phyloP scores from a whole-genome alignment of 148 eudicot genomes.

The Heliamphora exappendiculata region DNA sequence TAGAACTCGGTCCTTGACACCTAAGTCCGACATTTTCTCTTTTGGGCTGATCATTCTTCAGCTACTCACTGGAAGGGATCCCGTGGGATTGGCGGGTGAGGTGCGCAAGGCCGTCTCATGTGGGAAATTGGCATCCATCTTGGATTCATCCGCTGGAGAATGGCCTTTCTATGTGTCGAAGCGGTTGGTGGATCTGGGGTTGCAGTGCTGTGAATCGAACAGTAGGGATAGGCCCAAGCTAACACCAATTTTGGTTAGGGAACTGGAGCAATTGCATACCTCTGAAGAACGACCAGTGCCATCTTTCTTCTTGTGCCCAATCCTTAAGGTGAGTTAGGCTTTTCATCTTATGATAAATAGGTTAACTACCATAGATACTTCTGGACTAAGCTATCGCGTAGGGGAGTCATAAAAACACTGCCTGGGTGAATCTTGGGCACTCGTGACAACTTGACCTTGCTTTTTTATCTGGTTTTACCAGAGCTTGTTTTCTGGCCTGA shows the following conservation, averaged over 20 bases:
- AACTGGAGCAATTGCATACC: constrained; percentile 56
- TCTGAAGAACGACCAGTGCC: constrained; percentile 58
- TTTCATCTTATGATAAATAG: not conserved
- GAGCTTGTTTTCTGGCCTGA: too few relatives aligned
- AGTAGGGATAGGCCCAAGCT: constrained; percentile 64
- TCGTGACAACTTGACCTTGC: not conserved
- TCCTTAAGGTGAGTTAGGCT: constrained; percentile 43
- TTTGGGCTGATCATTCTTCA: constrained; percentile 66
- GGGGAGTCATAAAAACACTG: not conserved
- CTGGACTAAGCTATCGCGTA: not conserved
- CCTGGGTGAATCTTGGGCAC: not conserved
- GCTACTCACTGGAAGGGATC: constrained; percentile 56
- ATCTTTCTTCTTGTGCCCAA: constrained; percentile 72
- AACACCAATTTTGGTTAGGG: constrained; percentile 52
- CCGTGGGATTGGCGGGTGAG: constrained; percentile 39
- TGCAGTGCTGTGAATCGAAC: constrained; percentile 61
- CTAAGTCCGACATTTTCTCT: constrained; percentile 68
- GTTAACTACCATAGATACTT: not conserved
- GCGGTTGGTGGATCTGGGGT: constrained; percentile 51
- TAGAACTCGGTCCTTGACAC: constrained; percentile 48
- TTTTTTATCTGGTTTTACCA: not conserved
- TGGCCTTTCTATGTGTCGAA: constrained; percentile 60
- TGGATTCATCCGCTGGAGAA: constrained; percentile 70
- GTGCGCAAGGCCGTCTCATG: constrained; percentile 51
- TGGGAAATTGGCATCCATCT: constrained; percentile 44